phyloP scores from a whole-genome alignment of 23 red algal genomes.

The Gracilariopsis chorda region DNA sequence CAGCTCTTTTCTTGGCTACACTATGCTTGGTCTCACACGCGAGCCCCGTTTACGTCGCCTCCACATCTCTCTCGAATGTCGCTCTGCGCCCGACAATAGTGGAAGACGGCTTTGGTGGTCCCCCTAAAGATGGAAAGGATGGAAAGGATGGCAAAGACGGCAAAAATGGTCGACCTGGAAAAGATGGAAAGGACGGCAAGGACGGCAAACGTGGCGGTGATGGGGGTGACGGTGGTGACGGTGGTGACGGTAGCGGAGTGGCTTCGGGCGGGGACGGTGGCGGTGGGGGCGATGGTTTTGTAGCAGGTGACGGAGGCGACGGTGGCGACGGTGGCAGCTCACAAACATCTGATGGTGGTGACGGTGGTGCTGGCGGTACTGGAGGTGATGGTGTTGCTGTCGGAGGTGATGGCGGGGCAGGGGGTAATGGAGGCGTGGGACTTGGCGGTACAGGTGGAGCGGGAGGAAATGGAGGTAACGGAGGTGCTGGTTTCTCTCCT shows the following conservation, averaged over 20 bases:
- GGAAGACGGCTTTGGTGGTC: background rate
- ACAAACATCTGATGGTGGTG: background rate
- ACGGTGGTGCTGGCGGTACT: background rate
- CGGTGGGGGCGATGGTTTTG: background rate
- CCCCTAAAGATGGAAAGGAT: background rate
- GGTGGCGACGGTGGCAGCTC: background rate
- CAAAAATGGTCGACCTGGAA: background rate
- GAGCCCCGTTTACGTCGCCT: too few species aligned
- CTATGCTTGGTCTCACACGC: too few species aligned
- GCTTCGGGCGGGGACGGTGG: background rate
- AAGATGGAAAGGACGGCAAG: background rate
- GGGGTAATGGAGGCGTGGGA: background rate
- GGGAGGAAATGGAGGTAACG: background rate
- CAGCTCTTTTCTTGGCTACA: too few species aligned
- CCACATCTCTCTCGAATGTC: background rate
- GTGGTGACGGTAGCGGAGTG: background rate
- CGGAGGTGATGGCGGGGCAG: constrained; percentile 1
- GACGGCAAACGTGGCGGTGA: background rate
- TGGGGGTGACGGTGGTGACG: background rate
- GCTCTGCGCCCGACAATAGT: background rate
- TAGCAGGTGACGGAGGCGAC: background rate
- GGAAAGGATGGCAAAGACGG: background rate
- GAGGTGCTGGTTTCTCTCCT: background rate
- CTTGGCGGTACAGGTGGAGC: too few species aligned
- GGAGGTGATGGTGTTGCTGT: background rate